Percentiles rank a stretch among this genome's conserved stretches.
These are phyloP conservation scores for Dysphania ambrosioides DNA, from an alignment of 148 eudicot genomes.

Conservation along the genomic window DNA sequence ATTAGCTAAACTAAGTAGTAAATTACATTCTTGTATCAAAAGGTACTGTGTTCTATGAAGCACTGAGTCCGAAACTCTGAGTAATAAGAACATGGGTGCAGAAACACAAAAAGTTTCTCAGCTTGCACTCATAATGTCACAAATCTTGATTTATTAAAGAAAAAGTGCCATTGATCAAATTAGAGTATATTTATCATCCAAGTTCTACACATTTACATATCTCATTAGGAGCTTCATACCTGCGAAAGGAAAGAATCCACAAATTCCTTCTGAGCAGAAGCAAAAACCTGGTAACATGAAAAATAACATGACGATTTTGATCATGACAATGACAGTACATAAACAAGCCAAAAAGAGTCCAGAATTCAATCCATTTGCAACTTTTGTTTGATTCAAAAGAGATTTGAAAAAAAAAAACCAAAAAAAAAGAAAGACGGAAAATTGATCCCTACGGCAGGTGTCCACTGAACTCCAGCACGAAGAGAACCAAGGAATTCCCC, in stretches of 20 bases:
- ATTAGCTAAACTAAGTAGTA: background rate
- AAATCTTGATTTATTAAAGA: background rate
- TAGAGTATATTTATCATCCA: background rate
- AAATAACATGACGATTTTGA: slow-evolving; percentile 7
- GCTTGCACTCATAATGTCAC: background rate
- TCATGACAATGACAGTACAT: background rate
- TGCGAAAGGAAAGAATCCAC: slow-evolving; percentile 93
- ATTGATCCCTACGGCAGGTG: slow-evolving; percentile 63
- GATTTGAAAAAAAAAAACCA: background rate
- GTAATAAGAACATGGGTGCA: background rate
- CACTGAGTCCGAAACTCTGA: background rate
- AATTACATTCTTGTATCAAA: background rate
- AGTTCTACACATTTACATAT: too few species aligned
- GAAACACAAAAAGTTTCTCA: background rate
- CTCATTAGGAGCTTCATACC: slow-evolving; percentile 58
- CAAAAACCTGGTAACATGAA: slow-evolving; percentile 63
- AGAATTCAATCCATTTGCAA: background rate
- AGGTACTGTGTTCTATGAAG: background rate
- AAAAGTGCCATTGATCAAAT: background rate
- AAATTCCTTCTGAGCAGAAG: slow-evolving; percentile 84
- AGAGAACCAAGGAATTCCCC: slow-evolving; percentile 80
- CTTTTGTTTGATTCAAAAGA: background rate
- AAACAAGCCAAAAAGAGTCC: background rate
- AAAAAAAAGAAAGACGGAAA: slow-evolving; percentile 8
- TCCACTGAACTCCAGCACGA: slow-evolving; percentile 99